phyloP scores from a whole-genome alignment of 768 basidiomycete species.

The Pleurotus eryngii region DNA sequence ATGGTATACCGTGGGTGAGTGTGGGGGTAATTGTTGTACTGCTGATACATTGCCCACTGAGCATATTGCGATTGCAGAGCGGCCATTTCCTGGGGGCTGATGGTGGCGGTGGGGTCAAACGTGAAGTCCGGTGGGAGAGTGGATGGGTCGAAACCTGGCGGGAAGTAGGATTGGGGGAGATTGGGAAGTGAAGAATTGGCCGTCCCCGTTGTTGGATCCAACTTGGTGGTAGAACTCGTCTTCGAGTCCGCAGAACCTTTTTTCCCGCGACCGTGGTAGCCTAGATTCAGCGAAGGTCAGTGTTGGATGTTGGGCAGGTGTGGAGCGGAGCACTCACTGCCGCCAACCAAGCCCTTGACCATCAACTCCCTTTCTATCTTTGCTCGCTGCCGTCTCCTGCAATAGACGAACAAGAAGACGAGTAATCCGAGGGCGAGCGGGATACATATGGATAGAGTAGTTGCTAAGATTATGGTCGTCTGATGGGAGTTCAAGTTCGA shows the following conservation, averaged over 20 bases:
- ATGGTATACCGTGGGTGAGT: conserved; percentile 5
- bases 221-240: conserved; percentile 2
- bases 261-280: too few relatives aligned
- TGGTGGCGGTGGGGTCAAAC: not conserved
- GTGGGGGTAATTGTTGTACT: not conserved
- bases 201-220: not conserved
- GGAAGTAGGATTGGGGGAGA: not conserved
- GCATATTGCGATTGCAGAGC: conserved; percentile 2
- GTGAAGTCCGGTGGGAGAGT: not conserved
- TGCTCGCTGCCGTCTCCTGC: too few relatives aligned
- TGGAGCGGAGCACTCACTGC: too few relatives aligned
- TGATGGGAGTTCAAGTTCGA: too few relatives aligned
- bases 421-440: too few relatives aligned
- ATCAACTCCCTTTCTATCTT: too few relatives aligned
- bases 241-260: not conserved
- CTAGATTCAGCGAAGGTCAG: too few relatives aligned
- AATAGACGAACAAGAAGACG: too few relatives aligned
- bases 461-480: too few relatives aligned
- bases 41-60: conserved; percentile 6
- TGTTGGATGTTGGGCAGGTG: too few relatives aligned
- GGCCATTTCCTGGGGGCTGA: conserved; percentile 5
- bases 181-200: not conserved
- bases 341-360: too few relatives aligned
- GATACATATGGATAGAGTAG: too few relatives aligned
- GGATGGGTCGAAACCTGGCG: not conserved